A percentile compares a stretch with the other conserved stretches of the same genome.
These are phyloP conservation scores for Aspergillus alliaceus DNA, from an alignment of 2,329 filamentous ascomycete species.

Conservation along the genomic window DNA sequence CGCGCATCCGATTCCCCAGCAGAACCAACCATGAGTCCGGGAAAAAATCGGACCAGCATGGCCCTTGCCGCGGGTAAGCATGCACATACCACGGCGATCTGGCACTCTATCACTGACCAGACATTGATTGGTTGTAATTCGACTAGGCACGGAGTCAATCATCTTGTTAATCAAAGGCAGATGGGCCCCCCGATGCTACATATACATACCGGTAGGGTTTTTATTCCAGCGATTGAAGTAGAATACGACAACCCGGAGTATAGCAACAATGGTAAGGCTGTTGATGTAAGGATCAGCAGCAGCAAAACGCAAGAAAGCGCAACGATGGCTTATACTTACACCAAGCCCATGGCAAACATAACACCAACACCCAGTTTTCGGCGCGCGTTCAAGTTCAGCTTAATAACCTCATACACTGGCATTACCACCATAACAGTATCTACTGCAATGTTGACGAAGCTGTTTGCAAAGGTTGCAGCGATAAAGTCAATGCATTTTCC, in stretches of 20 bases:
- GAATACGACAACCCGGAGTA: slow-evolving; percentile 27
- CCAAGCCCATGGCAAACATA: slow-evolving; percentile 21
- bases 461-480: slow-evolving; percentile 16
- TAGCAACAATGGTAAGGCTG: slow-evolving; percentile 24
- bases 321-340: slow-evolving; percentile 4
- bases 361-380: slow-evolving; percentile 19
- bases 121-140: slow-evolving; percentile 26
- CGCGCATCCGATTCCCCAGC: slow-evolving; percentile 10
- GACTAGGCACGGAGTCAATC: neutral
- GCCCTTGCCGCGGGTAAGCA: slow-evolving; percentile 27
- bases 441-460: slow-evolving; percentile 21
- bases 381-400: slow-evolving; percentile 16
- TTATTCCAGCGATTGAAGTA: slow-evolving; percentile 23
- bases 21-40: slow-evolving; percentile 14
- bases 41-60: slow-evolving; percentile 21
- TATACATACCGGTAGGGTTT: slow-evolving; percentile 18
- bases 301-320: neutral
- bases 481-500: slow-evolving; percentile 22
- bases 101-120: slow-evolving; percentile 30
- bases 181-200: no score
- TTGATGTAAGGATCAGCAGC: neutral
- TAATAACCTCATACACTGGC: slow-evolving; percentile 22
- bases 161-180: neutral
- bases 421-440: slow-evolving; percentile 22
- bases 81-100: slow-evolving; percentile 27